Evolutionary conservation across 2,329 filamentous ascomycete species (phyloP).

Genomic region (Pestalotiopsis fici): DNA sequence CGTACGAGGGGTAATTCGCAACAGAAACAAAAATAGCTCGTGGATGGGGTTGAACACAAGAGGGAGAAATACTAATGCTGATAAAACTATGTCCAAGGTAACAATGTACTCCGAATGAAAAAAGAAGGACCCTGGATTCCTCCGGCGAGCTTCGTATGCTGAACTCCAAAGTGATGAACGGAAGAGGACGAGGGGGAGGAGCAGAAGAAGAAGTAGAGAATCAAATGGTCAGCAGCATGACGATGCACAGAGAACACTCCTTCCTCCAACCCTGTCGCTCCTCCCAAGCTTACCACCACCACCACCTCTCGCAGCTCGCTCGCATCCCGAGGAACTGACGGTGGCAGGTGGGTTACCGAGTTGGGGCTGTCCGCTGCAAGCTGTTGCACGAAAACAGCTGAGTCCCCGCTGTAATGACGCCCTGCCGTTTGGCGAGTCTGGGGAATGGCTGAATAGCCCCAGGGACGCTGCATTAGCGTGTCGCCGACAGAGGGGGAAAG

Average conservation of each 20-base stretch:
- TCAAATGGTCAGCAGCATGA: not conserved
- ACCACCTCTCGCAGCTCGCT: too few species aligned
- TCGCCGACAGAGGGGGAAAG: not conserved
- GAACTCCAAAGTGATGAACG: not conserved
- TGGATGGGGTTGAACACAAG: not conserved
- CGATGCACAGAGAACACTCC: not conserved
- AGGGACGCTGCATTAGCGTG: conserved; percentile 3
- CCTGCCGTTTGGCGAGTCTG: not conserved
- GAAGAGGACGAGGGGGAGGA: not conserved
- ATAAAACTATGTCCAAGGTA: not conserved
- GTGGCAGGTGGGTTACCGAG: not conserved
- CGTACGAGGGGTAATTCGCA: not conserved
- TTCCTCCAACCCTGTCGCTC: not conserved
- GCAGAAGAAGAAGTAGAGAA: not conserved
- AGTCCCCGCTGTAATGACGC: not conserved
- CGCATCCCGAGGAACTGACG: not conserved
- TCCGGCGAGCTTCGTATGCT: not conserved
- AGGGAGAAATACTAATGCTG: not conserved
- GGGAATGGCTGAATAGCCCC: not conserved
- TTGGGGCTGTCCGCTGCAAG: not conserved
- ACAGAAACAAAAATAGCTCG: not conserved
- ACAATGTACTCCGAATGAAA: not conserved
- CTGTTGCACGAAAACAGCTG: not conserved
- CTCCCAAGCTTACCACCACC: too few species aligned
- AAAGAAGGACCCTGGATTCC: not conserved